phyloP scores from a whole-genome alignment of 371 early-diverging fungal genomes.

The Syncephalastrum racemosum region DNA sequence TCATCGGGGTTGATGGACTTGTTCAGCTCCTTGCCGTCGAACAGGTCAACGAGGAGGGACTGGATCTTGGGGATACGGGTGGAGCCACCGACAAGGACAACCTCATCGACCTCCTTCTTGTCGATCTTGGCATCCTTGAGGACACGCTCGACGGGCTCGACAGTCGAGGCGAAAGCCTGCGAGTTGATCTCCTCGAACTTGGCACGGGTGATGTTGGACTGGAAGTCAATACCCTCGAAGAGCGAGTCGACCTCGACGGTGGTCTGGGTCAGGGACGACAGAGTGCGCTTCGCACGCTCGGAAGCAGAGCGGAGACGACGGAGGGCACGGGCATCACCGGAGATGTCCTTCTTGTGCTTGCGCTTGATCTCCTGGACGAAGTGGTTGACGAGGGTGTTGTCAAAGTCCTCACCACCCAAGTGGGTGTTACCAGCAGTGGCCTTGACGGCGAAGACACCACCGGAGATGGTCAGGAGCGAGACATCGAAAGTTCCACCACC shows the following conservation, averaged over 20 bases:
- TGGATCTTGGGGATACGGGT: constrained; percentile 99
- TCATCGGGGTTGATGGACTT: constrained; percentile 95
- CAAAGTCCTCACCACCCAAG: constrained; percentile 98
- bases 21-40: constrained; percentile 86
- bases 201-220: constrained; percentile 90
- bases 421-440: constrained; percentile 96
- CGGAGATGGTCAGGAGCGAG: constrained; percentile 87
- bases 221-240: constrained; percentile 86
- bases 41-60: constrained; percentile 94
- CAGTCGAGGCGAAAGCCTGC: constrained; percentile 79
- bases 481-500: constrained; percentile 98
- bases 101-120: constrained; percentile 91
- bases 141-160: constrained; percentile 82
- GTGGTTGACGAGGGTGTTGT: constrained; percentile 83
- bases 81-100: constrained; percentile 99
- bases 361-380: constrained; percentile 87
- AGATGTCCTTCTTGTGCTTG: constrained; percentile 78
- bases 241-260: constrained; percentile 91
- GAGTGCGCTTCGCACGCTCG: constrained; percentile 97
- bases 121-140: constrained; percentile 93
- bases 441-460: constrained; percentile 92
- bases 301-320: constrained; percentile 93
- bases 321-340: constrained; percentile 84
- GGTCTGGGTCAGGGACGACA: constrained; percentile 85
- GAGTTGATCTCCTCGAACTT: constrained; percentile 93